Evolutionary conservation across 2,329 filamentous ascomycete species (phyloP), one percentile per base, ranked within the genome.

Genomic region (Leptoxyphium fumago): DNA sequence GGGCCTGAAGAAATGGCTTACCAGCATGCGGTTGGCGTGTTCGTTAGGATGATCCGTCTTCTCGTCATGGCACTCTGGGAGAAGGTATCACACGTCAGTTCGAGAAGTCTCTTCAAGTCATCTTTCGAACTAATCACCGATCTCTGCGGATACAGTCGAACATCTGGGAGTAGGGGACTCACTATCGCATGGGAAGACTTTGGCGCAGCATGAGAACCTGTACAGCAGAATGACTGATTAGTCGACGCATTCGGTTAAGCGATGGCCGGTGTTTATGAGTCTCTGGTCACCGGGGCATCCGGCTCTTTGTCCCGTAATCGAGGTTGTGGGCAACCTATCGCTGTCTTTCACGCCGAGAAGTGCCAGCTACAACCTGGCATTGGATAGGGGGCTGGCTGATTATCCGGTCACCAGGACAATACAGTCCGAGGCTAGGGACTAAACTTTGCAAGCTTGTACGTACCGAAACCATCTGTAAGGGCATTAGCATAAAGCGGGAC

Each of bases 11-110:
- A 5, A 13, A 40, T 32, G 29, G 55, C 65, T 46, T 62, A 70
- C 68, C 83, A 89, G 77, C 83, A 91, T 91, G 41, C 84, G 71
- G 55, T 81, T 85, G 7, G 85, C 85, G 71, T 84, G 85, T 64
- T 91, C 85, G 50, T 84, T 80, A 7, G 74, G 66, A 64, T 93
- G 85, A 42, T 82, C 78, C 52, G 78, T 76, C 9, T 65, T 72
- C 13, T 66, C 72, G 59, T 91, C 84, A 56, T 93, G 85, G 63
- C 85, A 93, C 64, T 73, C 75, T 55, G 38, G 17, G 38, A 15
- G 39, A 10, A 38, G 29, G 30, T 13, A 38, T 41, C 11, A 32
- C 32, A 17, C 21, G 21, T 26, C 21, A 26, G 21, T 26, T 26
- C 21, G 21, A 7, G 7, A 26, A 26, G 21, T 26, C 21, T 26